Conservation (phyloP, 345 rosid genomes). For the Lepidium didymum region DNA sequence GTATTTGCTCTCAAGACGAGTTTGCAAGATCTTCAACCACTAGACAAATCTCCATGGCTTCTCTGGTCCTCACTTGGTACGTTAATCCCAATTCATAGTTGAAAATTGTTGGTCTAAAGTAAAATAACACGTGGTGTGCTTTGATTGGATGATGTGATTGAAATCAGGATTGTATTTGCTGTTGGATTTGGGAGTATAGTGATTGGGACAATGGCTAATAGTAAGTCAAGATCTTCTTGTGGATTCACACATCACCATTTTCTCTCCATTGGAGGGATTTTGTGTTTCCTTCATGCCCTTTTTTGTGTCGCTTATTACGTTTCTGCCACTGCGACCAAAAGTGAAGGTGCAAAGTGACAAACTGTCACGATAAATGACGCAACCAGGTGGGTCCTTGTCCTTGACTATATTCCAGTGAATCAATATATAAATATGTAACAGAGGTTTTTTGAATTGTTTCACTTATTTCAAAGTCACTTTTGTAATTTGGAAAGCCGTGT, state of each 20-base stretch:
- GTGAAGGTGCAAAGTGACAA: conserved; percentile 32
- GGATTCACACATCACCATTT: conserved; percentile 88
- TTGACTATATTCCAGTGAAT: conserved; percentile 16
- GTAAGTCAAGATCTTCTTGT: conserved; percentile 70
- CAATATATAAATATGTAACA: conserved; percentile 1
- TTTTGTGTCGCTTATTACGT: conserved; percentile 76
- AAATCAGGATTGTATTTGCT: conserved; percentile 65
- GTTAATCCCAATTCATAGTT: neutral
- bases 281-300: conserved; percentile 81
- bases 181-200: conserved; percentile 64
- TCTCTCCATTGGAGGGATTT: conserved; percentile 80
- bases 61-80: conserved; percentile 81
- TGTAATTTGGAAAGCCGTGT: conserved; percentile 20
- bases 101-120: neutral
- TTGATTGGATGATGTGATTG: neutral
- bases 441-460: neutral
- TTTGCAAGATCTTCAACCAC: conserved; percentile 58
- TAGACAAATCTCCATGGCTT: conserved; percentile 60
- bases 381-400: conserved; percentile 19
- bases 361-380: neutral
- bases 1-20: conserved; percentile 83
- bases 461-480: conserved; percentile 14
- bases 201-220: conserved; percentile 71
- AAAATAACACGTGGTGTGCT: neutral
- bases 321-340: conserved; percentile 60